phyloP scores from a whole-genome alignment of 257 asterid genomes.

The Rubia yunnanensis region DNA sequence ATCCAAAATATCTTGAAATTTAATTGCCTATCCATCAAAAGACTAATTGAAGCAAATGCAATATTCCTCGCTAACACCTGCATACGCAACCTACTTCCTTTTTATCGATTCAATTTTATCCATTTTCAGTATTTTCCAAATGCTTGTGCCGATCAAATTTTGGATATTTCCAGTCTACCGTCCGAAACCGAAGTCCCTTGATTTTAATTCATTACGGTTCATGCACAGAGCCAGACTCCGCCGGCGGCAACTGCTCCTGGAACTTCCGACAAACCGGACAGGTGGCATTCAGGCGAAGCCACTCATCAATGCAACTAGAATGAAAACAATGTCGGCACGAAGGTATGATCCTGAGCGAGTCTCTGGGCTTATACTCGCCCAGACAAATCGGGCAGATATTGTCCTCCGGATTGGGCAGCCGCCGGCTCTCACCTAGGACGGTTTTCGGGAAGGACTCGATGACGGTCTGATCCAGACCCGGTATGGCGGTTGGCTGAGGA shows the following conservation, averaged over 20 bases:
- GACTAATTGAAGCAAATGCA: no score
- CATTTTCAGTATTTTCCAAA: no score
- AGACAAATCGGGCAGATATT: slow-evolving; percentile 39
- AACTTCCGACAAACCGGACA: slow-evolving; percentile 50
- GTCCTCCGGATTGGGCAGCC: slow-evolving; percentile 39
- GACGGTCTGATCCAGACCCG: slow-evolving; percentile 33
- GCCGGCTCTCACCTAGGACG: slow-evolving; percentile 38
- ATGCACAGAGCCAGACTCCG: neutral
- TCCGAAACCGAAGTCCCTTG: no score
- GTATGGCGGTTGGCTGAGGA: slow-evolving; percentile 12
- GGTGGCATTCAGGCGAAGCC: slow-evolving; percentile 39
- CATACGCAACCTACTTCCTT: no score
- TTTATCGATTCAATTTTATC: no score
- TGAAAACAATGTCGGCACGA: slow-evolving; percentile 51
- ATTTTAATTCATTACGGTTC: neutral
- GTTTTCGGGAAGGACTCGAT: slow-evolving; percentile 50
- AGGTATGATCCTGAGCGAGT: slow-evolving; percentile 41
- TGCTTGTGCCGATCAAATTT: no score
- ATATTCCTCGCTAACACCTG: no score
- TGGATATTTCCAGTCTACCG: no score
- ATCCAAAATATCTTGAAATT: no score
- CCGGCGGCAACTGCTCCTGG: slow-evolving; percentile 19
- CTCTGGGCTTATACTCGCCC: slow-evolving; percentile 39
- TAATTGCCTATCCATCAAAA: no score
- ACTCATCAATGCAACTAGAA: slow-evolving; percentile 44